Evolutionary conservation across 352 stramenopile genomes (phyloP), one percentile per base, ranked within the genome.

Genomic region (Elongisporangium senticosum): DNA sequence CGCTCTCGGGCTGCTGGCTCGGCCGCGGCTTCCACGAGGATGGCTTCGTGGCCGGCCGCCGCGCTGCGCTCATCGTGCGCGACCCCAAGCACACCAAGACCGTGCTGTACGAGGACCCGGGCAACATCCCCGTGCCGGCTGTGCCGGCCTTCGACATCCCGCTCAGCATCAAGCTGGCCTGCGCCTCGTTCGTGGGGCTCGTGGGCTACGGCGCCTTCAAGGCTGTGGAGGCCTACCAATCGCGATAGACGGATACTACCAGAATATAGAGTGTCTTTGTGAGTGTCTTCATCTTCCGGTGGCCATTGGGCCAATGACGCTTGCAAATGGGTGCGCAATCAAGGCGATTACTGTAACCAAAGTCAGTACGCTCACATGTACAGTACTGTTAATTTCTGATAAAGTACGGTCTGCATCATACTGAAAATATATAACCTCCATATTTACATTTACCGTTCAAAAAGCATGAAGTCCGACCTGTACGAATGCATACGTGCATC

Each of bases 21-120:
- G 85, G 85, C 49, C 83, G 85, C 54, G 85, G 85, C 20, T 95
- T 95, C 72, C 85, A 95, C 63, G 85, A 95, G 63, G 85, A 95
- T 55, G 85, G 85, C 20, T 95, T 95, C 56, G 85, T 95, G 7
- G 79, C 85, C n/a, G 85, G 85, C 20, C 83, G 85, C 43, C 81
- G 85, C 22, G 85, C 79, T 7, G 85, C 85, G 20, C 75, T 78
- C 43, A 95, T 95, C 40, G 65, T 93, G 50, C 83, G 85, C 59
- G 78, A 95, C 62, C 65, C 77, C 51, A 89, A 87, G 70, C 73
- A 90, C 70, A 78, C 64, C 49, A 77, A 75, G 64, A 90, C 83
- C 39, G 54, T 61, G 37, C 63, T 94, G 63, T 94, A 94, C 69
- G 79, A 94, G 49, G 85, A 94, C 75, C 83, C 83, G 11, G 85